These are phyloP conservation scores for Russula compacta DNA, from an alignment of 768 basidiomycete species.

Conservation along the genomic window DNA sequence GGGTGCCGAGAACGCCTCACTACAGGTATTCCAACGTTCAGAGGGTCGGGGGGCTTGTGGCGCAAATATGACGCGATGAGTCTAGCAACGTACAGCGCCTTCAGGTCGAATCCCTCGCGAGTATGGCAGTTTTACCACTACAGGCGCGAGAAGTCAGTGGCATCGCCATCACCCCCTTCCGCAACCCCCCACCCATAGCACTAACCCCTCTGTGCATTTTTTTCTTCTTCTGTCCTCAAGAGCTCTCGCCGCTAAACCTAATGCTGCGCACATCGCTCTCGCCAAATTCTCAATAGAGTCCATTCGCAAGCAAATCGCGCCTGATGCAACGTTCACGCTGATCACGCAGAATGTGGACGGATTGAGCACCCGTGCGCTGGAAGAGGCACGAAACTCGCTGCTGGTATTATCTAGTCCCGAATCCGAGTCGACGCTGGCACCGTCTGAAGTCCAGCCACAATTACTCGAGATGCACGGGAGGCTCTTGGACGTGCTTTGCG, in stretches of 20 bases:
- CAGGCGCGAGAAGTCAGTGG: constrained; percentile 12
- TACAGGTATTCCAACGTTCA: constrained; percentile 23
- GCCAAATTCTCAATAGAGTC: constrained; percentile 37
- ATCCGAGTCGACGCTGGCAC: too few relatives aligned
- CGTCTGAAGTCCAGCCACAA: constrained; percentile 3
- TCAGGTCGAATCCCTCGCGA: constrained; percentile 5
- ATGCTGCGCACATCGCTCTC: constrained; percentile 47
- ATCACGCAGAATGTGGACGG: constrained; percentile 61
- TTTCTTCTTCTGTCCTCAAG: not conserved
- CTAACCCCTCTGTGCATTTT: not conserved
- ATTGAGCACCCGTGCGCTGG: constrained; percentile 35
- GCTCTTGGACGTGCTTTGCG: constrained; percentile 44
- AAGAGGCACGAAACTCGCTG: constrained; percentile 16
- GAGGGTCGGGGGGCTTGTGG: constrained; percentile 14
- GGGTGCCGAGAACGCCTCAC: constrained; percentile 13
- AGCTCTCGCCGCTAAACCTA: constrained; percentile 33
- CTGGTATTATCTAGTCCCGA: not conserved
- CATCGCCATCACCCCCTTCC: not conserved
- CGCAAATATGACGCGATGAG: constrained; percentile 8
- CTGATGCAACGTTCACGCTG: constrained; percentile 37
- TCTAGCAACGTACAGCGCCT: constrained; percentile 3
- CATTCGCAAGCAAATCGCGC: constrained; percentile 32
- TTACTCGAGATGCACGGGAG: constrained; percentile 55
- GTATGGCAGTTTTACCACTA: constrained; percentile 18
- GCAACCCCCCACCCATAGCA: not conserved